Evolutionary conservation across 306 rosid species (phyloP).

Genomic region (Fragaria vesca): DNA sequence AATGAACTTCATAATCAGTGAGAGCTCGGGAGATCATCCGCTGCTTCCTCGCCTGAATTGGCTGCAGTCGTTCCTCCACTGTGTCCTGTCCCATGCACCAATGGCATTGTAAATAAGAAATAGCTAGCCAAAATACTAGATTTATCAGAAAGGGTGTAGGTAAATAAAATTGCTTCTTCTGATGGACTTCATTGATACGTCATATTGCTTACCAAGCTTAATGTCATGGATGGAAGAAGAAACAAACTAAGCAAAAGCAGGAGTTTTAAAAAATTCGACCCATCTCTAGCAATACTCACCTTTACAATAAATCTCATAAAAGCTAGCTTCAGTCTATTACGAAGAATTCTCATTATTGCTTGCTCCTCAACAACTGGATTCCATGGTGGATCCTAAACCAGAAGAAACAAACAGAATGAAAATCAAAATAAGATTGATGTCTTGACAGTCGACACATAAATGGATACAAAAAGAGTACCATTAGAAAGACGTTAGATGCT

Average conservation of each 20-base stretch:
- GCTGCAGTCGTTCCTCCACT: conserved; percentile 66
- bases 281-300: conserved; percentile 19
- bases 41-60: conserved; percentile 71
- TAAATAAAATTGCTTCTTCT: not conserved
- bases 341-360: conserved; percentile 87
- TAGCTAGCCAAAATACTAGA: not conserved
- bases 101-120: not conserved
- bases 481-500: conserved; percentile 75
- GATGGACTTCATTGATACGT: not conserved
- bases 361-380: conserved; percentile 95
- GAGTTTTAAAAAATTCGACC: not conserved
- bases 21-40: conserved; percentile 75
- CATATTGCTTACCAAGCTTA: not conserved
- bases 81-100: conserved; percentile 41
- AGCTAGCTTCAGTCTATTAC: conserved; percentile 61
- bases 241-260: not conserved
- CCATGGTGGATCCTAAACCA: conserved; percentile 84
- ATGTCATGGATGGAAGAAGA: not conserved
- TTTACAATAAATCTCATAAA: conserved; percentile 52
- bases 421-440: not conserved
- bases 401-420: not conserved
- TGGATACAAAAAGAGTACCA: conserved; percentile 37
- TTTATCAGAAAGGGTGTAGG: not conserved
- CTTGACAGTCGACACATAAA: not conserved
- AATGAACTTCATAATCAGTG: conserved; percentile 64